Conservation (phyloP, 805 yeast species). For the Wickerhamomyces rabaulensis region DNA sequence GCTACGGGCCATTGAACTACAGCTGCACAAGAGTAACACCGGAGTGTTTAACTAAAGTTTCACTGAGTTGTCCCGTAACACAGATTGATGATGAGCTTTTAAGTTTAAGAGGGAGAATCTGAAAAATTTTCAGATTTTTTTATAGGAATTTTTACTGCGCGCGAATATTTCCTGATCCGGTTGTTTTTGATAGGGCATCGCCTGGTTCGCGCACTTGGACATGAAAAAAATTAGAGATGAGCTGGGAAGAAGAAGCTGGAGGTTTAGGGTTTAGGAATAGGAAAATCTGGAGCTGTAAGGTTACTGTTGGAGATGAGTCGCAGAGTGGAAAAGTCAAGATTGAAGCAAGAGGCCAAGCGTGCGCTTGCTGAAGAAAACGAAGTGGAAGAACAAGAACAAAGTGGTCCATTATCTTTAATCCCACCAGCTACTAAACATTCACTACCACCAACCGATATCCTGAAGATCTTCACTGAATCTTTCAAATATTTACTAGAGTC, state of each 20-base stretch:
- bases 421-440: conserved; percentile 16
- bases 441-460: conserved; percentile 18
- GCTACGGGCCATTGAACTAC: conserved; percentile 32
- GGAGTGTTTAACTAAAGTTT: conserved; percentile 19
- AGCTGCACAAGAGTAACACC: conserved; percentile 14
- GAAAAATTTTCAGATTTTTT: conserved; percentile 9
- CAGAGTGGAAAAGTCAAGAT: conserved; percentile 16
- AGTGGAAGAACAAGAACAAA: conserved; percentile 1
- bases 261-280: no score
- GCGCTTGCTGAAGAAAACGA: conserved; percentile 7
- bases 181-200: conserved; percentile 5
- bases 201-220: conserved; percentile 5
- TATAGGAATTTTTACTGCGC: not conserved
- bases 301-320: conserved; percentile 14
- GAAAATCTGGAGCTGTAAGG: not conserved
- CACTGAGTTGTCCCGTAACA: conserved; percentile 44
- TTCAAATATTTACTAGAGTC: conserved; percentile 20
- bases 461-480: conserved; percentile 17
- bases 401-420: conserved; percentile 7
- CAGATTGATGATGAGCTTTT: conserved; percentile 38
- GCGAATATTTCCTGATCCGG: conserved; percentile 1
- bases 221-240: not conserved
- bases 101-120: not conserved
- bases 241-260: no score
- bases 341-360: conserved; percentile 6